phyloP scores from a whole-genome alignment of 768 basidiomycete species.

The Psilocybe sp. region DNA sequence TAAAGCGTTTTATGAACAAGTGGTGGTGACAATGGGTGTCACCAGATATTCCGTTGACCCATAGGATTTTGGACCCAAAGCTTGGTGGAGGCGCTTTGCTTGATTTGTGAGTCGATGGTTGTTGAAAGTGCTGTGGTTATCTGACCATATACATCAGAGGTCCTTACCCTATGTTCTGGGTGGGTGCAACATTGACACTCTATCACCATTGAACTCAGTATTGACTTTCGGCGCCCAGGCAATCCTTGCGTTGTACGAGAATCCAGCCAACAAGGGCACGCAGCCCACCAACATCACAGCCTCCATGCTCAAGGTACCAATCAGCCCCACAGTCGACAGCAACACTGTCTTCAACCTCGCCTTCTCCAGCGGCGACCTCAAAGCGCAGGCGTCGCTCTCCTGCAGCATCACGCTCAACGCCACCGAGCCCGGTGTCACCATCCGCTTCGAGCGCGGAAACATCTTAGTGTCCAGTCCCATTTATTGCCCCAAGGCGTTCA shows the following conservation, averaged over 20 bases:
- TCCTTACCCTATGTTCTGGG: constrained; percentile 83
- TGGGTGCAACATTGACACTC: constrained; percentile 23
- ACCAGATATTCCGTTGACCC: constrained; percentile 61
- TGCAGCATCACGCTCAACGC: constrained; percentile 60
- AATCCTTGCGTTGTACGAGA: constrained; percentile 75
- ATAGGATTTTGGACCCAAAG: constrained; percentile 74
- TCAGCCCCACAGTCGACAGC: constrained; percentile 71
- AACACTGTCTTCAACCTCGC: constrained; percentile 73
- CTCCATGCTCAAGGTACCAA: constrained; percentile 74
- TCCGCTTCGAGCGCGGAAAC: constrained; percentile 74
- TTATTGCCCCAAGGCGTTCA: constrained; percentile 64
- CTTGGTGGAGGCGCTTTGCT: constrained; percentile 84
- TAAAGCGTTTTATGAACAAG: neutral
- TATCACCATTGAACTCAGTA: neutral
- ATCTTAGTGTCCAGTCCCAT: constrained; percentile 66
- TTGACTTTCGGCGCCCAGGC: constrained; percentile 39
- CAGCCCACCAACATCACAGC: constrained; percentile 58
- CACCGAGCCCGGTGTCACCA: constrained; percentile 50
- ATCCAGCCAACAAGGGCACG: constrained; percentile 64
- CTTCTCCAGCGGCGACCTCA: constrained; percentile 56
- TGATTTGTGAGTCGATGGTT: constrained; percentile 59
- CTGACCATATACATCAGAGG: constrained; percentile 41
- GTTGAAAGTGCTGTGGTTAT: neutral
- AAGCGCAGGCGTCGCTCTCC: constrained; percentile 71
- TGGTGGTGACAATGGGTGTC: neutral